Percentiles rank a stretch among this genome's conserved stretches.
Conservation (phyloP, 495 filamentous ascomycete genomes). For the Pyrenula aspistea region DNA sequence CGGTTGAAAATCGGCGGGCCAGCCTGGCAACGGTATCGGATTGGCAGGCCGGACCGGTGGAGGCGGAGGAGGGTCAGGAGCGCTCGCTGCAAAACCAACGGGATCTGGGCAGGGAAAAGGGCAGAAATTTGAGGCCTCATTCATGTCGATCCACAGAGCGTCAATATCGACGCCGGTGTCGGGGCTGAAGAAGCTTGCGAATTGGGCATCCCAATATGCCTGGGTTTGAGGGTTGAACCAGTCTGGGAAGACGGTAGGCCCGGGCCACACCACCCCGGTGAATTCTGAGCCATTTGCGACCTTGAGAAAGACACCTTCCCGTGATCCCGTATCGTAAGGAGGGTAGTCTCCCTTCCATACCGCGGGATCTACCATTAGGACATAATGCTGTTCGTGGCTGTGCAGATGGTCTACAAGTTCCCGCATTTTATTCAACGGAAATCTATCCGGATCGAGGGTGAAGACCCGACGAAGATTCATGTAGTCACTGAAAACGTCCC, state of each 20-base stretch:
- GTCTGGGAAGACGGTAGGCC: slow-evolving; percentile 68
- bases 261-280: slow-evolving; percentile 71
- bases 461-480: slow-evolving; percentile 61
- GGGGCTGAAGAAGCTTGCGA: slow-evolving; percentile 53
- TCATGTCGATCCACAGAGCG: slow-evolving; percentile 83
- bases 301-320: slow-evolving; percentile 53
- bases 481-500: slow-evolving; percentile 35
- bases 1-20: slow-evolving; percentile 60
- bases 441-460: slow-evolving; percentile 61
- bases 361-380: slow-evolving; percentile 49
- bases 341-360: slow-evolving; percentile 53
- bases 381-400: slow-evolving; percentile 60
- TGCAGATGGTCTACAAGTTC: slow-evolving; percentile 63
- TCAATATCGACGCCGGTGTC: slow-evolving; percentile 67
- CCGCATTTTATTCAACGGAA: slow-evolving; percentile 54
- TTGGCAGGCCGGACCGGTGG: slow-evolving; percentile 46
- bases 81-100: slow-evolving; percentile 31
- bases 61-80: slow-evolving; percentile 51
- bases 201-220: slow-evolving; percentile 65
- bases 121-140: slow-evolving; percentile 66
- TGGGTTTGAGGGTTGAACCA: slow-evolving; percentile 64
- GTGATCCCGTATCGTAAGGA: slow-evolving; percentile 49
- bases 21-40: slow-evolving; percentile 57
- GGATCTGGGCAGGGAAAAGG: slow-evolving; percentile 61
- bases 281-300: slow-evolving; percentile 53